Evolutionary conservation across 1,284 basidiomycete genomes (phyloP), one percentile per base, ranked within the genome.

Genomic region (Fomitopsis palustris): DNA sequence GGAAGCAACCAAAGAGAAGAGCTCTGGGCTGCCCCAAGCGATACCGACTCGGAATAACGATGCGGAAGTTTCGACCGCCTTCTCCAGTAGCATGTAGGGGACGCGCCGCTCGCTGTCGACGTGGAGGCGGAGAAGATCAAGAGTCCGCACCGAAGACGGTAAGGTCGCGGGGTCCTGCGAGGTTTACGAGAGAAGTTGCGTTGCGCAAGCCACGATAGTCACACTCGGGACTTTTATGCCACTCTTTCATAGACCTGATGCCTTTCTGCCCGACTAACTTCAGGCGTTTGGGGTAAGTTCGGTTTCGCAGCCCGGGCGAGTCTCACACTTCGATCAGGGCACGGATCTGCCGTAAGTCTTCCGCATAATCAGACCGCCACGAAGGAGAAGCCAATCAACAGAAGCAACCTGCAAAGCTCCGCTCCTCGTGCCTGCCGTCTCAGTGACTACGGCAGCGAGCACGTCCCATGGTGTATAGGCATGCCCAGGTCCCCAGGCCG

Each of bases 261-360:
- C 49, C 49, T 52, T 52, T 52, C 49, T 33, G 27, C 9, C 47
- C 27, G 47, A 51, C 31, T 31, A 17, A n/a, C 33, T 35, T 35
- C 33, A 33, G 31, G 16, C 49, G 21, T 35, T 52, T 52, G 49
- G 49, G 21, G 49, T 52, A 35, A 52, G 49, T 35, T 52, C 49
- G 49, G 49, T 27, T n/a, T 37, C 17, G 17, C 31, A 37, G 29
- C 27, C 49, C 17, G 31, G 33, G 9, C 25, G 49, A 31, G 31
- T 52, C 49, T 52, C 49, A 33, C 49, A 52, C 49, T 52, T 52
- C 49, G 49, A 52, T 52, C 49, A 52, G 49, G 49, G 49, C 49
- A 52, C 29, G 49, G 17, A 52, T 35, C 49, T 52, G 49, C 49
- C 49, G 49, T 52, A 52, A 52, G 45, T 37, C 49, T 52, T 52